Percentiles rank a stretch among this genome's conserved stretches.
These are phyloP conservation scores for Yarrowia sp. DNA, from an alignment of 805 yeast genomes.

Conservation along the genomic window DNA sequence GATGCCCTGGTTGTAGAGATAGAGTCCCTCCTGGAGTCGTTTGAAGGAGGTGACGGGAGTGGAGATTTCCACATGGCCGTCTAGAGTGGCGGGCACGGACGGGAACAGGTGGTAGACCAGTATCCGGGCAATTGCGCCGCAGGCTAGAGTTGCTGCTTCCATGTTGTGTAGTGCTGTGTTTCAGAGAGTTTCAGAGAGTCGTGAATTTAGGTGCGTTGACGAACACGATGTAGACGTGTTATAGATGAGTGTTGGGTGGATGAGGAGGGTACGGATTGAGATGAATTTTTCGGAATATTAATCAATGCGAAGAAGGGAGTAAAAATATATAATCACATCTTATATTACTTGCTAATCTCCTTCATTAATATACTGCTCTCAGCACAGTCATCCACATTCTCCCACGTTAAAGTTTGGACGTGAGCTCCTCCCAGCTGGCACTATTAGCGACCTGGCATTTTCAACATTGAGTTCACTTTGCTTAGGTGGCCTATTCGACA, in stretches of 20 bases:
- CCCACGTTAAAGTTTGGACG: neutral
- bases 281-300: too few species aligned
- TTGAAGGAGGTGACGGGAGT: conserved; percentile 73
- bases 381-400: neutral
- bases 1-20: conserved; percentile 53
- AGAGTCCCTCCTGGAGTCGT: conserved; percentile 63
- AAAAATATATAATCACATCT: too few species aligned
- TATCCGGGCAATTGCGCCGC: conserved; percentile 33
- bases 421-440: conserved; percentile 7
- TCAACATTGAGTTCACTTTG: conserved; percentile 24
- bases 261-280: too few species aligned
- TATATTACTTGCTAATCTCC: too few species aligned
- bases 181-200: neutral
- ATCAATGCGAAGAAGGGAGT: too few species aligned
- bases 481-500: conserved; percentile 21
- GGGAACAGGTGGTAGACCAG: conserved; percentile 33
- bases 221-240: too few species aligned
- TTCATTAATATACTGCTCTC: too few species aligned
- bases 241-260: too few species aligned
- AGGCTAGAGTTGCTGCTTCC: conserved; percentile 26
- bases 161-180: neutral
- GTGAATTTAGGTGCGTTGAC: neutral
- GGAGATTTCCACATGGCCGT: conserved; percentile 58
- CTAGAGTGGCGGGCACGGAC: conserved; percentile 40
- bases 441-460: conserved; percentile 20